Base-by-base conservation (phyloP, 139 green algal genomes). In the Chlamydomonas schloesseri region DNA sequence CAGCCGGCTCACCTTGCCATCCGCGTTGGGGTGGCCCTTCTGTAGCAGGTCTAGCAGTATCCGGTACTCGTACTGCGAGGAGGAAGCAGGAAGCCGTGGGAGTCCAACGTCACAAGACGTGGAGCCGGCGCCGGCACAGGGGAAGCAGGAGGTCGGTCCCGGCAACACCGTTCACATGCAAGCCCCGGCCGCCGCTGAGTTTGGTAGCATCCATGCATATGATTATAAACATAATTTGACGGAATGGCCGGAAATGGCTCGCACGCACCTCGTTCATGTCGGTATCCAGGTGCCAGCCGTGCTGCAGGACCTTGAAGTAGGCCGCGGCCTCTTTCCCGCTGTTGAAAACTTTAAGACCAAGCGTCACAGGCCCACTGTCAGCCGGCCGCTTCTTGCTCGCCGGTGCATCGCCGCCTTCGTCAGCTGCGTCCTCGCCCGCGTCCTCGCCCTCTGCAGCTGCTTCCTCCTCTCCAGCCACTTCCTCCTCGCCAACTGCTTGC, bases 31-130 rank as follows among this genome's bases (percentile, higher is more conserved):
- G 89, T 97, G 95, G 14, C 94, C 94, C 42, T 89, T 86, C 79
- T 91, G 79, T 29, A 97, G 80, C 26, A 97, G 90, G 34, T 96
- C 93, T 31, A 93, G 80, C 50, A 97, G 89, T 65, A 92, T 83
- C 84, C 91, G 78, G 62, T 91, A 86, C 91, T 97, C 95, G 57
- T 97, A 97, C 92, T 96, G 89, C 78, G 70, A 17, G 55, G 29
- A 2, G 23, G 28, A 34, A 57, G 69, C 10, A 28, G 26, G 53
- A 14, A 15, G 46, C 36, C 3, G 29, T 0, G 1, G 46, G 11
- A 3, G 5, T 23, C n/a, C 3, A 20, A 15, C 10, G n/a, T 21
- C 13, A 36, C 31, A 28, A 6, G n/a, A 15, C 6, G 46, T 42
- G 23, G 33, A 42, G 28, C 28, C 20, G 24, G 13, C 29, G 13